Evolutionary conservation across 2,329 filamentous ascomycete genomes (phyloP), one percentile per base, ranked within the genome.

Genomic region (Peltaster fructicola): DNA sequence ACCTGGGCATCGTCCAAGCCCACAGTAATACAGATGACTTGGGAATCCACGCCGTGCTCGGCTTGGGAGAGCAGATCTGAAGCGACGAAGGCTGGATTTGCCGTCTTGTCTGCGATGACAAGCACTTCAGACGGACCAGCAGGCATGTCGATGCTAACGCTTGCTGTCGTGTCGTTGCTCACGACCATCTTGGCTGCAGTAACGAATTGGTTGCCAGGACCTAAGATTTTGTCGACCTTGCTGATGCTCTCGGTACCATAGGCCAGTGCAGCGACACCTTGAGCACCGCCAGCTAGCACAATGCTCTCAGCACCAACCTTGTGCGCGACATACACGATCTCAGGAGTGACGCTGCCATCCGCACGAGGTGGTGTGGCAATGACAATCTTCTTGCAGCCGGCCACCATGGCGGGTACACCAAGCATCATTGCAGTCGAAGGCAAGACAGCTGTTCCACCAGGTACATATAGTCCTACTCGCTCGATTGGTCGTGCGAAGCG

Each of bases 131-230:
- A 92, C 0, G 88, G 88, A 0, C 88, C 88, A 17, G 88, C 88
- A 7, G 88, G 88, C 88, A 98, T 98, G 48, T 98, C 88, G 43
- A 98, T 98, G 52, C 81, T 75, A 19, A 93, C 84, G 12, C 80
- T 78, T 8, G 88, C 88, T 31, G 82, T 90, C 21, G 88, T 95
- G 49, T 98, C 88, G 52, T 98, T 98, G 53, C 76, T 80, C 20
- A 98, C 88, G 41, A 84, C 66, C 88, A 98, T 98, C 67, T 98
- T 98, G 25, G 80, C 88, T 1, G 88, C 88, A 0, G 88, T 98
- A 19, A 98, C 88, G 47, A 95, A 98, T 52, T 95, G 88, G 55
- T 98, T 98, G 17, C 88, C 88, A 3, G 88, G 88, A 1, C 88
- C 88, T 8, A 95, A 69, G 40, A 98, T 93, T 68, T 98, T 98